phyloP scores from a whole-genome alignment of 805 yeast genomes.

The Starmerella floricola region DNA sequence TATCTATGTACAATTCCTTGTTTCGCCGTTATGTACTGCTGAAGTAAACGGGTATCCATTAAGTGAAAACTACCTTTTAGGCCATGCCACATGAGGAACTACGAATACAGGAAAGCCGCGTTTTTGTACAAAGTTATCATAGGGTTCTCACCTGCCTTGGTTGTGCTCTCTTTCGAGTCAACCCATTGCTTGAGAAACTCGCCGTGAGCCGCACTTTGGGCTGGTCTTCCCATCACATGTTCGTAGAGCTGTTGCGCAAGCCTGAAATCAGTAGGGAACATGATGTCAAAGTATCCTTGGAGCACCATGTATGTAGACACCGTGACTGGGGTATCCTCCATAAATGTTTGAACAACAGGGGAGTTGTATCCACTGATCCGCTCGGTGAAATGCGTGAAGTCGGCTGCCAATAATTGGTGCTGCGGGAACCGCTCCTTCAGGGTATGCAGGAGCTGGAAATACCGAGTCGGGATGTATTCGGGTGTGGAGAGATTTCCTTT shows the following conservation, averaged over 20 bases:
- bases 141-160: conserved; percentile 72
- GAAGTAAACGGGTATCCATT: too few relatives aligned
- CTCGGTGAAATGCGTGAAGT: conserved; percentile 40
- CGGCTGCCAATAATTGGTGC: conserved; percentile 63
- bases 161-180: conserved; percentile 51
- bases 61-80: too few relatives aligned
- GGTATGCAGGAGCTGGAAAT: conserved; percentile 51
- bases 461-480: conserved; percentile 72
- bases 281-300: conserved; percentile 76
- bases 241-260: conserved; percentile 50
- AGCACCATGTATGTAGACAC: conserved; percentile 66
- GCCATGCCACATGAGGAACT: too few relatives aligned
- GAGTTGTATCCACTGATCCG: conserved; percentile 45
- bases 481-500: conserved; percentile 55
- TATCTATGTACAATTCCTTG: too few relatives aligned
- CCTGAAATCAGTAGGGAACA: conserved; percentile 72
- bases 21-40: too few relatives aligned
- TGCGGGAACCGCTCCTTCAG: conserved; percentile 57
- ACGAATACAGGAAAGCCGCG: conserved; percentile 41
- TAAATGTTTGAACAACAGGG: conserved; percentile 71
- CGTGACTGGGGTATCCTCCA: conserved; percentile 54
- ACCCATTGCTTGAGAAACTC: conserved; percentile 64
- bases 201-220: conserved; percentile 44
- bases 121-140: conserved; percentile 66
- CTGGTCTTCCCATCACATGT: conserved; percentile 43